Conservation (phyloP, 75 land plant species). For the Larix kaempferi region DNA sequence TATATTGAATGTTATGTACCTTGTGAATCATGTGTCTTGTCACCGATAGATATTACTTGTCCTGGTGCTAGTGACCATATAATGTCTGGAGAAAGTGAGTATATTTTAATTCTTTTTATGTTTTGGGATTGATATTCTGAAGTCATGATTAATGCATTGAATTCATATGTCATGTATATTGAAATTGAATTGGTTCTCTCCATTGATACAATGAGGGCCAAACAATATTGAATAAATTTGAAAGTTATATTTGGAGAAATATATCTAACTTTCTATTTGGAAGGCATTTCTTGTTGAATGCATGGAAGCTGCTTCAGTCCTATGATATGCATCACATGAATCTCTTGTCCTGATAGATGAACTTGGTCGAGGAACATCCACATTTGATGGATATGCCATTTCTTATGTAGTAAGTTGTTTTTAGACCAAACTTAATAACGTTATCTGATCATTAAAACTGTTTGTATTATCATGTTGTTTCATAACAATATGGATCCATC, state of each 20-base stretch:
- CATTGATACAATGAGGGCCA: neutral
- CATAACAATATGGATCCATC: no score
- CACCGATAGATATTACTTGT: slow-evolving; percentile 82
- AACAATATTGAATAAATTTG: neutral
- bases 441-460: no score
- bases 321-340: slow-evolving; percentile 16
- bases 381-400: no score
- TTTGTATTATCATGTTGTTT: no score
- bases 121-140: no score
- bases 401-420: no score
- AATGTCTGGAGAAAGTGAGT: slow-evolving; percentile 85
- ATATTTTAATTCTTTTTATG: no score
- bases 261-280: neutral
- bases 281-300: slow-evolving; percentile 93
- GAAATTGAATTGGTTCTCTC: neutral
- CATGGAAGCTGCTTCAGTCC: slow-evolving; percentile 80
- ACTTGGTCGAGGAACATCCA: no score
- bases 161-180: neutral
- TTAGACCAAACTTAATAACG: no score
- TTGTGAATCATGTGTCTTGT: slow-evolving; percentile 59
- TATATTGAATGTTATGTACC: slow-evolving; percentile 93
- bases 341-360: no score
- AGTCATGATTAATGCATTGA: no score
- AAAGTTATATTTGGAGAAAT: neutral
- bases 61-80: slow-evolving; percentile 95